A percentile compares a stretch with the other conserved stretches of the same genome.
Conservation (phyloP, 192 early-diverging fungal species). For the Entomortierella lignicola region DNA sequence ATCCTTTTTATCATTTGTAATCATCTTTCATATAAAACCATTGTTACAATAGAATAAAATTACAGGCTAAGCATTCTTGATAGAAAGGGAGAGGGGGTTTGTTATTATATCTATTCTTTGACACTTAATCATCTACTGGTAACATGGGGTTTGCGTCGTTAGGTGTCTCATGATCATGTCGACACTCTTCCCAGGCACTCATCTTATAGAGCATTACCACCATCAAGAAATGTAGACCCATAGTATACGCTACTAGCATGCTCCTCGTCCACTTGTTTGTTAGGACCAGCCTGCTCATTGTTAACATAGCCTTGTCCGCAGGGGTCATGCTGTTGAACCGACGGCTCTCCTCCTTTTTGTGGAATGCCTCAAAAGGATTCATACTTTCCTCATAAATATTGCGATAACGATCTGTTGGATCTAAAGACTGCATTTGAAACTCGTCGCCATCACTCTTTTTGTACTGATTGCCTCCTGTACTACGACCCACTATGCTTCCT, state of each 20-base stretch:
- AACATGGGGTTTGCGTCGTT: constrained; percentile 55
- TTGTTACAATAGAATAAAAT: constrained; percentile 8
- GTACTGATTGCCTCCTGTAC: constrained; percentile 20
- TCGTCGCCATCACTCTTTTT: constrained; percentile 49
- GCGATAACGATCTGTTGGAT: constrained; percentile 76
- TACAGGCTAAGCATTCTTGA: too few relatives aligned
- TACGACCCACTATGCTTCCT: constrained; percentile 16
- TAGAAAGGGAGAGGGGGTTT: not conserved
- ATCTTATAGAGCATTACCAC: constrained; percentile 75
- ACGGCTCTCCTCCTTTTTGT: constrained; percentile 75
- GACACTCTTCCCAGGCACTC: constrained; percentile 73
- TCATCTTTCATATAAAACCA: too few relatives aligned
- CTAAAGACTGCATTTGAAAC: constrained; percentile 50
- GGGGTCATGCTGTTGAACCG: constrained; percentile 80
- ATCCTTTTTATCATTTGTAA: too few relatives aligned
- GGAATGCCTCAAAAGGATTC: constrained; percentile 92
- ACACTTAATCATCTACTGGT: constrained; percentile 28
- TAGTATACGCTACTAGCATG: constrained; percentile 75
- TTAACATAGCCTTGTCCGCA: constrained; percentile 75
- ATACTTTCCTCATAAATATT: constrained; percentile 87
- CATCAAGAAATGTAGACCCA: constrained; percentile 84
- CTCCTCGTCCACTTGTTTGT: constrained; percentile 75
- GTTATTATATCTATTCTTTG: not conserved
- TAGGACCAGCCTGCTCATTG: constrained; percentile 70
- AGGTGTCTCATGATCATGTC: constrained; percentile 67